Evolutionary conservation across 768 basidiomycete genomes (phyloP), one percentile per base, ranked within the genome.

Genomic region (Gloeopeniophorella convolvens): DNA sequence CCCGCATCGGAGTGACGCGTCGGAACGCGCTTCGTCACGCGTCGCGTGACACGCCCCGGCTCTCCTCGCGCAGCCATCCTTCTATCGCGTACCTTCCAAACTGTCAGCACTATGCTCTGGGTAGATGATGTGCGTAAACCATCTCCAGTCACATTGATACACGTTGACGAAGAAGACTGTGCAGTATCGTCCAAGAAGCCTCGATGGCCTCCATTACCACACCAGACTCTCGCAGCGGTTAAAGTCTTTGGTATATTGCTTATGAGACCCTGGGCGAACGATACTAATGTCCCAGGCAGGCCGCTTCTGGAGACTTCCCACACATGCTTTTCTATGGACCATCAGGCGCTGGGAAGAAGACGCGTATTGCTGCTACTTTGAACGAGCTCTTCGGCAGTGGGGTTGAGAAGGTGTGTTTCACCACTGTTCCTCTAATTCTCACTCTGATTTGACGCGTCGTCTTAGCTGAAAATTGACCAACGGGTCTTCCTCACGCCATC

Each of bases 281-380:
- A 11, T 7, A 16, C 27, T 44, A 9, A 35, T 7, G 28, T 26
- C 2, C 8, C 32, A 3, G 30, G 1, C 61, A 92, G 89, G 85
- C 94, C 0, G 77, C 82, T 1, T 85, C 89, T 1, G 89, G 90
- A 1, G 94, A 98, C 72, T 97, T 99, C 64, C 95, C 95, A 7
- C 95, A 99, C 65, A 83, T 96, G 72, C 79, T 99, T 1, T 95
- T 98, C 71, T 99, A 97, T 62, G 95, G 95, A 0, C 95, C 95
- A 8, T 89, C 89, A 4, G 95, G 95, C 18, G 92, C 95, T 12
- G 95, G 95, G 13, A 98, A 98, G 74, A 99, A 99, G 77, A 98
- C 95, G 36, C 76, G 95, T 31, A 92, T 98, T 59, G 84, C 85
- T 59, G 89, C 88, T 55, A 94, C 90, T 5, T 65, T 99, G 50